phyloP scores from a whole-genome alignment of 305 asterid genomes.

The Stenogyne calaminthoides region DNA sequence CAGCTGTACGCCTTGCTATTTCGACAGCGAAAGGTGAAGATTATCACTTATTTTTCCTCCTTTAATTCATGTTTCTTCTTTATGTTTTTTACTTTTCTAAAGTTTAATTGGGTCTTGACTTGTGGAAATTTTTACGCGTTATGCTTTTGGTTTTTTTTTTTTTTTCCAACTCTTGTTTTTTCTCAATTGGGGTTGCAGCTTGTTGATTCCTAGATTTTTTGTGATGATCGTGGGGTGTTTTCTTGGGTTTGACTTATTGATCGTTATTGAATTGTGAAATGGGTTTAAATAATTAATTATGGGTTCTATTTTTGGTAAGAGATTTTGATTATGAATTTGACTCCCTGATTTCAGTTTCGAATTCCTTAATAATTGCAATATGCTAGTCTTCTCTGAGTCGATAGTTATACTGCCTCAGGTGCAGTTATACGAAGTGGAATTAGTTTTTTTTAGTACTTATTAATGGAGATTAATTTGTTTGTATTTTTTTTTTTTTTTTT shows the following conservation, averaged over 20 bases:
- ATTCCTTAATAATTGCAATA: not conserved
- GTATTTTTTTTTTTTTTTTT: conserved; percentile 15
- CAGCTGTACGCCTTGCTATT: conserved; percentile 32
- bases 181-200: conserved; percentile 20
- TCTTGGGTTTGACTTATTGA: conserved; percentile 20
- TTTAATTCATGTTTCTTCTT: conserved; percentile 8
- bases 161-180: not conserved
- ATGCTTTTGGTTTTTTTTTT: conserved; percentile 4
- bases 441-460: not conserved
- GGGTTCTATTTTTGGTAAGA: conserved; percentile 10
- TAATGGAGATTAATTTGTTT: conserved; percentile 25
- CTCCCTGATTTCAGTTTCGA: conserved; percentile 21
- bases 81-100: not conserved
- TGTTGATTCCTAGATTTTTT: conserved; percentile 18
- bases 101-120: not conserved
- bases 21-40: conserved; percentile 43
- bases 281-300: not conserved
- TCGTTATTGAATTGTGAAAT: conserved; percentile 11
- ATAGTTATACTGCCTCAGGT: too few relatives aligned
- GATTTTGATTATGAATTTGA: conserved; percentile 20
- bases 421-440: too few relatives aligned
- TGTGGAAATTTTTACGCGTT: not conserved
- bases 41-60: conserved; percentile 1
- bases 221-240: conserved; percentile 21
- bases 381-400: too few relatives aligned